phyloP scores from a whole-genome alignment of 2,329 filamentous ascomycete species.

The Exophiala bonariae region DNA sequence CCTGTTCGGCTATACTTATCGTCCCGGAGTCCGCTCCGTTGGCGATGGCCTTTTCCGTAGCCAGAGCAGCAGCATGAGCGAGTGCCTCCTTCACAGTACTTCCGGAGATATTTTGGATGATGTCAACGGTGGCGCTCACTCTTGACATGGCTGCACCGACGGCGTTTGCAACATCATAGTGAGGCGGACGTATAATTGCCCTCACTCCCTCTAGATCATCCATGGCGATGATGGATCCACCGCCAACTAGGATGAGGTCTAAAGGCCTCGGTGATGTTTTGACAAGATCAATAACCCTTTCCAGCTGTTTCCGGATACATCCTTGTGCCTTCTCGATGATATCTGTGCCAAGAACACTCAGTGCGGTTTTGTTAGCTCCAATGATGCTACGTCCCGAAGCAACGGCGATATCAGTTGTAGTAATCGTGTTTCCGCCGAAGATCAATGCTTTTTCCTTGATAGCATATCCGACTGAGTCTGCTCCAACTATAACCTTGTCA shows the following conservation, averaged over 20 bases:
- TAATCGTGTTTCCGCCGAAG: slow-evolving; percentile 56
- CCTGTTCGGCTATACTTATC: slow-evolving; percentile 34
- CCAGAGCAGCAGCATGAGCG: slow-evolving; percentile 26
- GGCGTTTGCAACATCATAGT: slow-evolving; percentile 58
- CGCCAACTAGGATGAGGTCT: slow-evolving; percentile 57
- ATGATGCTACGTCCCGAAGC: slow-evolving; percentile 35
- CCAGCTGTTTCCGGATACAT: slow-evolving; percentile 48
- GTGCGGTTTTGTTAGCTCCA: slow-evolving; percentile 13
- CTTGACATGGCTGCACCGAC: slow-evolving; percentile 61
- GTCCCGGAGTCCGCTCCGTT: slow-evolving; percentile 13
- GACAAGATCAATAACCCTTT: slow-evolving; percentile 55
- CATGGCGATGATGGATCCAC: slow-evolving; percentile 55
- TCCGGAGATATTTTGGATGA: slow-evolving; percentile 42
- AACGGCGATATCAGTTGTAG: slow-evolving; percentile 54
- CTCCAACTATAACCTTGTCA: slow-evolving; percentile 51
- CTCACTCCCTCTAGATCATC: slow-evolving; percentile 51
- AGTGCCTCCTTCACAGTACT: slow-evolving; percentile 27
- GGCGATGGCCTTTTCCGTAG: slow-evolving; percentile 19
- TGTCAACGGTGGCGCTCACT: slow-evolving; percentile 54
- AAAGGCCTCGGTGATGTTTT: slow-evolving; percentile 57
- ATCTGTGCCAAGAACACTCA: too few relatives aligned
- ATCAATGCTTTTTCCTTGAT: slow-evolving; percentile 50
- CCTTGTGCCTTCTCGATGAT: slow-evolving; percentile 33
- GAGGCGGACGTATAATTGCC: slow-evolving; percentile 49
- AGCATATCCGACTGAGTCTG: slow-evolving; percentile 56